Evolutionary conservation across 306 rosid genomes (phyloP), one percentile per base, ranked within the genome.

Genomic region (Vigna nakashimae): DNA sequence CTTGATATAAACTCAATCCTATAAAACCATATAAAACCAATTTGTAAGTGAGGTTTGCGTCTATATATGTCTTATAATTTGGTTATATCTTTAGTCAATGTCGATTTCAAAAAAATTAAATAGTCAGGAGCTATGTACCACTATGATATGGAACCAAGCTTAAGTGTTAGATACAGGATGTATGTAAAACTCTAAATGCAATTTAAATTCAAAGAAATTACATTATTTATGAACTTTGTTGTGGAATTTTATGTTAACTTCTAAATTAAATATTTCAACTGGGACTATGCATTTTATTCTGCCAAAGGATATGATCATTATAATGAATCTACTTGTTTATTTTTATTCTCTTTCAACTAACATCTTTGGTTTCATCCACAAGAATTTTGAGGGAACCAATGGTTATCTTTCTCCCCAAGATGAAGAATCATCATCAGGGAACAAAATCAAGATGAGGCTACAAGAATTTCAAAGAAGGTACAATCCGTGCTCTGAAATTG

Each of bases 401-500:
- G 96, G 88, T 64, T 95, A 95, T 71, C 22, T 88, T 71, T 89
- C 92, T 85, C 99, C 99, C 22, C 88, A 81, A 26, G 82, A 87
- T 26, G 97, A 88, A 49, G 97, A 88, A 84, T 59, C 81, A 11
- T 85, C 99, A 46, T 89, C 99, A 16, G 92, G 97, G 79, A 92
- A 72, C 92, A 92, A 83, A 83, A 88, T 92, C 82, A 95, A 92
- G 86, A 92, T 91, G 99, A 95, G 85, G 84, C 91, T 95, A 52
- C 93, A 91, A 74, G 97, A 95, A 85, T 86, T 95, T 58, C 99
- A 91, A 64, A 90, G 79, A 87, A 95, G 97, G 99, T 92, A 85
- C 14, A 12, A 28, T 38, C 32, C 56, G 43, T 16, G 45, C 70
- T 58, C 38, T 74, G 65, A 49, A 10, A 52, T 17, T 64, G 51